These are phyloP conservation scores for Scenedesmus sp. DNA, from an alignment of 163 green algal genomes.

Conservation along the genomic window DNA sequence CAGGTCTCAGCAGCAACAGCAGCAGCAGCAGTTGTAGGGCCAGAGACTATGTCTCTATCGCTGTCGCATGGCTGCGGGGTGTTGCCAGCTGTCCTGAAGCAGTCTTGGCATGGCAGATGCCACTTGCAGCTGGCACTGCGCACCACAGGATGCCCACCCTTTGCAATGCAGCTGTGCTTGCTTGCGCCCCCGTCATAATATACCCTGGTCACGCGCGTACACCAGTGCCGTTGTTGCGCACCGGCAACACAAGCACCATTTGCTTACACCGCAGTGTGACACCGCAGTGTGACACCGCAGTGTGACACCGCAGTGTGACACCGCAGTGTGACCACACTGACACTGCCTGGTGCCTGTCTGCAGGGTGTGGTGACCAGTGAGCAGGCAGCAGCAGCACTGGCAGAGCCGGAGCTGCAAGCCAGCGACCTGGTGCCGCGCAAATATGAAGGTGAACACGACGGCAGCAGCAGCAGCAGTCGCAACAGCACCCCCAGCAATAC, in stretches of 20 bases:
- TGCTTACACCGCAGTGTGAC: too few relatives aligned
- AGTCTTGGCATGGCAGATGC: not conserved
- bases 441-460: slow-evolving; percentile 77
- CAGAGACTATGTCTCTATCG: not conserved
- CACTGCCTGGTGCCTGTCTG: not conserved
- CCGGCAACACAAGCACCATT: too few relatives aligned
- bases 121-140: not conserved
- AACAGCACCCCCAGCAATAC: not conserved
- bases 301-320: not conserved
- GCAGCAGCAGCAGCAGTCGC: not conserved
- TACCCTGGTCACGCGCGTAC: too few relatives aligned
- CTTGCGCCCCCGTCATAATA: not conserved
- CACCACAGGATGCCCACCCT: not conserved
- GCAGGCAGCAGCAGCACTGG: slow-evolving; percentile 56
- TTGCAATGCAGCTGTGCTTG: not conserved
- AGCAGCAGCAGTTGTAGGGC: not conserved
- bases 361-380: slow-evolving; percentile 54
- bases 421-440: slow-evolving; percentile 79
- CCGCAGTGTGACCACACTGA: not conserved
- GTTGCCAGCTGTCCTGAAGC: not conserved
- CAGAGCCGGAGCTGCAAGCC: slow-evolving; percentile 48
- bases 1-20: not conserved
- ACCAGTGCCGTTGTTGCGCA: too few relatives aligned
- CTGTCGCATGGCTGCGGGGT: not conserved
- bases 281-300: too few relatives aligned